Evolutionary conservation across 2,329 filamentous ascomycete genomes (phyloP), one percentile per base, ranked within the genome.

Genomic region (Penicillium sp.): DNA sequence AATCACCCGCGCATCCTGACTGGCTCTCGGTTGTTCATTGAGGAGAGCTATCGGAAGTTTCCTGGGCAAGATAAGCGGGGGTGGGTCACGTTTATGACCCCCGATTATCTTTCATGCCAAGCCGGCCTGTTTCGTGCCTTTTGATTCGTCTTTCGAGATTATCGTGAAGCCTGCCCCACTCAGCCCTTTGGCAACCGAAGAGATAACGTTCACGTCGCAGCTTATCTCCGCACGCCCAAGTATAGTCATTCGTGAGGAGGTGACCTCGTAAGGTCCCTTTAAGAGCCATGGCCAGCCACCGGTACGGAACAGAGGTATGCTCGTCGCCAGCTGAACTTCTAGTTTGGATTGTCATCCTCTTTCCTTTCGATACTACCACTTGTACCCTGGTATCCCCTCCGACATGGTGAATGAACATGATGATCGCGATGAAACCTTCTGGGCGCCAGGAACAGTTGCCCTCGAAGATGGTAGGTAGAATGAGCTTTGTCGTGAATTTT

Each of bases 391-490:
- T 19, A 16, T 46, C 25, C 14, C 43, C 8, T 30, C 26, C 45
- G 28, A 19, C 8, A 67, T 64, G 66, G 59, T 57, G 42, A 46
- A 56, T 19, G 55, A 63, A 22, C 45, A 58, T 19, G 37, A 58
- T 19, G 51, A 60, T 38, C 52, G 42, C 10, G 60, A 67, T 57
- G 65, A 58, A 52, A 37, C 52, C 33, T 63, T 66, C 26, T 67
- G 65, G 65, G 63, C 66, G 11, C 66, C 66, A 11, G 66, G 66
- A 26, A 68, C 65, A 43, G 61, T 67, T 3, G 43, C 58, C 5
- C 42, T 70, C 7, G 68, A 70, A 58, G 65, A 69, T 51, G 37
- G 68, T 69, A 61, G 30, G 67, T 69, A 62, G n/a, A 55, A 33
- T 8, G 1, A 48, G 4, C 33, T 5, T 5, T 6, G 2, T 11